Base-by-base conservation (phyloP, 169 alveolate genomes). In the Toxoplasma gondii region DNA sequence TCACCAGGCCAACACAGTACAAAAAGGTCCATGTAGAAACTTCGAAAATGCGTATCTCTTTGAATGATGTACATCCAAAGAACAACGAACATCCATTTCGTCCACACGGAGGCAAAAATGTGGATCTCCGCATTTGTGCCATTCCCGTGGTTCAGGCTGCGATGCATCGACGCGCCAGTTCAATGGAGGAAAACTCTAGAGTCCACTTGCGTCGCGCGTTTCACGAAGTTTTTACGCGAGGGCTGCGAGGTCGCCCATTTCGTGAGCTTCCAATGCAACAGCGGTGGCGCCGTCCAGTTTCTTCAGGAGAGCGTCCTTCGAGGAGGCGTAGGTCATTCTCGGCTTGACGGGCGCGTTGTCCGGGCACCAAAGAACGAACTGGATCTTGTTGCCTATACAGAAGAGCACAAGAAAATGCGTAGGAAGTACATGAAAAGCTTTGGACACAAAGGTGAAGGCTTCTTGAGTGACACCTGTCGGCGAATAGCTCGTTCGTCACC, bases 241-340 rank as follows among this genome's bases (percentile, higher is more conserved):
- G 29, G 92, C 31, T 69, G 87, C 88, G 78, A 96, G 91, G 70
- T 96, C 97, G 43, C 95, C 49, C 53, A 78, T 86, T 87, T 96
- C 97, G 91, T 96, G 96, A 54, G 97, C 96, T 90, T 96, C 97
- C 91, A 96, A 84, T 24, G 96, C 95, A 34, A 93, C 92, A 0
- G 96, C 97, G 67, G 94, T 95, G 0, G 94, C 96, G 39, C 97
- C 97, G 54, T 95, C 97, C 74, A 96, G 69, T 83, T 91, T 92
- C 95, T 96, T 95, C 69, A 81, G 94, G 54, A 96, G 81, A 17
- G 97, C 97, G 45, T 95, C 97, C 96, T 96, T 96, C 24, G 97
- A 95, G 29, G 97, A 94, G 27, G 97, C 96, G 86, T 95, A 96
- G 38, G 95, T 95, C 97, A 96, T 96, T 43, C 96, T 93, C 43